Percentiles rank a stretch among this genome's conserved stretches.
phyloP scores from a whole-genome alignment of 2,329 filamentous ascomycete genomes.

The Trichoderma breve region DNA sequence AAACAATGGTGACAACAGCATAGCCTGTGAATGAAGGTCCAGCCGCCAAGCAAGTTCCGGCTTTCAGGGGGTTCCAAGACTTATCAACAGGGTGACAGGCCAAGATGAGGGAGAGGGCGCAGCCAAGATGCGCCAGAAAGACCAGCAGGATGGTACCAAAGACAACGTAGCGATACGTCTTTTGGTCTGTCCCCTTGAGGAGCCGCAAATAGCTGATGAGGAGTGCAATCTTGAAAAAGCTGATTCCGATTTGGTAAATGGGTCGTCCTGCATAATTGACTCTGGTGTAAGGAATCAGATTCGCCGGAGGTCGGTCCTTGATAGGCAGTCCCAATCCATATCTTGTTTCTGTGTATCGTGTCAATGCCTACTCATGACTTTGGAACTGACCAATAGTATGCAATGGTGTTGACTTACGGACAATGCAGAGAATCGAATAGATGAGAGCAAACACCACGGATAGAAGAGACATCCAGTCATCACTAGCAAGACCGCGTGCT shows the following conservation, averaged over 20 bases:
- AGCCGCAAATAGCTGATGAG: slow-evolving; percentile 53
- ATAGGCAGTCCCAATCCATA: slow-evolving; percentile 53
- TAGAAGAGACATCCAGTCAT: slow-evolving; percentile 45
- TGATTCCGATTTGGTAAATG: slow-evolving; percentile 54
- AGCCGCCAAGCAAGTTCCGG: slow-evolving; percentile 45
- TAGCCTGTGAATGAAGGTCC: slow-evolving; percentile 52
- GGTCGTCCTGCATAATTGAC: slow-evolving; percentile 54
- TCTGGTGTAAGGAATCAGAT: slow-evolving; percentile 45
- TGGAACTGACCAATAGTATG: not conserved
- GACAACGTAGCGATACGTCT: slow-evolving; percentile 43
- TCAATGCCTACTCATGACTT: not conserved
- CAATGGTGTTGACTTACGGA: slow-evolving; percentile 39
- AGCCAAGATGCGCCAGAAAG: slow-evolving; percentile 48
- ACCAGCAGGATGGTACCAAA: slow-evolving; percentile 44
- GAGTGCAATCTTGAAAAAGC: slow-evolving; percentile 55
- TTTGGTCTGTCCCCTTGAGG: slow-evolving; percentile 47
- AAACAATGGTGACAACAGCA: slow-evolving; percentile 50
- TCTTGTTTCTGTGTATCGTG: slow-evolving; percentile 44
- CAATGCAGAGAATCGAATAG: slow-evolving; percentile 51
- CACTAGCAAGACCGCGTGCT: slow-evolving; percentile 44
- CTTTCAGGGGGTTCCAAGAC: slow-evolving; percentile 44
- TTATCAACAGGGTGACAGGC: slow-evolving; percentile 47
- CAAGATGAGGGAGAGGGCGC: slow-evolving; percentile 49
- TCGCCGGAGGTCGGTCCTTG: slow-evolving; percentile 41
- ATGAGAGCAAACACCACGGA: slow-evolving; percentile 46